Conservation (phyloP, 2,329 filamentous ascomycete species). For the Plectosphaerella plurivora region DNA sequence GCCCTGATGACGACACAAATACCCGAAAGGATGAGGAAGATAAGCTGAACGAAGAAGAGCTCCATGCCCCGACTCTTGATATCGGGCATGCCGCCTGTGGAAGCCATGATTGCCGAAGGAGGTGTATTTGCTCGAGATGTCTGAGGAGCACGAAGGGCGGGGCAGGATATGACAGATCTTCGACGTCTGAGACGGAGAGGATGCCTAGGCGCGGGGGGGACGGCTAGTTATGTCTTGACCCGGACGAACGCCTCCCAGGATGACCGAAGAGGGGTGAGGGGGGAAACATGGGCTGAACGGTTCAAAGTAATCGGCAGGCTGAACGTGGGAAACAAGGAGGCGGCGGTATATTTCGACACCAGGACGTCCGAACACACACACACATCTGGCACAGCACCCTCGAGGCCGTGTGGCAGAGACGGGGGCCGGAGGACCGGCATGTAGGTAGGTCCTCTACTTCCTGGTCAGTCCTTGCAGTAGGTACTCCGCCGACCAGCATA, state of each 20-base stretch:
- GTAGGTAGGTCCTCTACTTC: neutral
- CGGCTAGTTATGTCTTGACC: neutral
- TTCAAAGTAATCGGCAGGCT: neutral
- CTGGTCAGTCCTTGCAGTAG: neutral
- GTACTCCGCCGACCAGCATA: too few relatives aligned
- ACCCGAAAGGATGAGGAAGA: constrained; percentile 28
- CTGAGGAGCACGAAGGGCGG: too few relatives aligned
- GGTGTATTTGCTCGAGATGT: neutral
- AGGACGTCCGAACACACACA: neutral
- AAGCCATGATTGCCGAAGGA: neutral
- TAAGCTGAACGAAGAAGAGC: constrained; percentile 15
- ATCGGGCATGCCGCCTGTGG: neutral
- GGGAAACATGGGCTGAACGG: constrained; percentile 1
- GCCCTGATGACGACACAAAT: constrained; percentile 33
- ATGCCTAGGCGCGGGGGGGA: too few relatives aligned
- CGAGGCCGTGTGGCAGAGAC: neutral
- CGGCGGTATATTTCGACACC: neutral
- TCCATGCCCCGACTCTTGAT: constrained; percentile 7
- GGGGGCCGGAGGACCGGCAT: neutral
- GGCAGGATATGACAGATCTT: too few relatives aligned
- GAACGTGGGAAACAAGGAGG: neutral
- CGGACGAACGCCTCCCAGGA: neutral
- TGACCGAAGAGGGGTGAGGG: neutral
- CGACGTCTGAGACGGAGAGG: too few relatives aligned
- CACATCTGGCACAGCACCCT: neutral